Base-by-base conservation (phyloP, 441 rosid species). In the Isatis lusitanica region DNA sequence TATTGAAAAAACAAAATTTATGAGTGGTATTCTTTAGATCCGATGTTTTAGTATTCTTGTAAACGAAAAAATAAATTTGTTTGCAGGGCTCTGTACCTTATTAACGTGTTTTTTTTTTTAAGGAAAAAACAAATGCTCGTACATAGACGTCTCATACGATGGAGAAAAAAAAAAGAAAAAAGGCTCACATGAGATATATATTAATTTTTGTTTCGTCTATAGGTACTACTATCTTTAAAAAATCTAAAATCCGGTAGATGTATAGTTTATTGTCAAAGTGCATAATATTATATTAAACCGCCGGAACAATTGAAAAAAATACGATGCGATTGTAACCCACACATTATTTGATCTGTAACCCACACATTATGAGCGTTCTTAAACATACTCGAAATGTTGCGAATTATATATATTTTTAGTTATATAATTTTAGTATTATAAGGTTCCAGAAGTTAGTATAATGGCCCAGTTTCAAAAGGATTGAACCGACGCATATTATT, bases 261-360 rank as follows among this genome's bases (percentile, higher is more conserved):
- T 33, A 66, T 74, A 28, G 1, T 53, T 56, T 73, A 64, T 52
- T 5, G n/a, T 46, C 18, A 40, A 63, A 63, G 40, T 4, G 11
- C 51, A 56, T 65, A 17, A 4, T 47, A 47, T n/a, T 66, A 66
- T 59, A 59, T 48, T 58, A 74, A 59, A 66, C 62, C 17, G 71
- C 66, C 52, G 44, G 46, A 66, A 58, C 38, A 50, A 33, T 33
- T 42, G 40, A n/a, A n/a, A 10, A 10, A 60, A 44, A 30, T 4
- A 5, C 6, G 16, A 51, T 35, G 38, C n/a, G 13, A 28, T 58
- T 1, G 13, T 50, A 28, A 28, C n/a, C n/a, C n/a, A n/a, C n/a
- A n/a, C n/a, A n/a, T 13, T 39, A 38, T 48, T 38, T 47, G 24
- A 65, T 66, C 28, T 28, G 51, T 39, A 59, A 67, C 15, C 43